A percentile compares a stretch with the other conserved stretches of the same genome.
These are phyloP conservation scores for Alternaria novae-zelandiae DNA, from an alignment of 2,329 filamentous ascomycete species.

Conservation along the genomic window DNA sequence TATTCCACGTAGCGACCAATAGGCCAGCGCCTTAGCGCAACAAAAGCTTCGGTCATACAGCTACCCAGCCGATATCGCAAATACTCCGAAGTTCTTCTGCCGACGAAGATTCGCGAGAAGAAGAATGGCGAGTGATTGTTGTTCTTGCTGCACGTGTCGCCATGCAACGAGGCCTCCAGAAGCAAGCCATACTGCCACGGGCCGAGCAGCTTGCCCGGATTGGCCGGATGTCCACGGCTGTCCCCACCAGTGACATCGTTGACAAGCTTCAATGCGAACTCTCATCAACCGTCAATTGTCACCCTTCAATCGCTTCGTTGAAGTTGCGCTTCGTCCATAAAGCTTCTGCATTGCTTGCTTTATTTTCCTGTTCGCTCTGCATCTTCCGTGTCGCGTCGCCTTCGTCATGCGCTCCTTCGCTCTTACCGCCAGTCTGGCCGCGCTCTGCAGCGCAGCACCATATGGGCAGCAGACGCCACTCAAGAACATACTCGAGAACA, in stretches of 20 bases:
- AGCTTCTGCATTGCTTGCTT: neutral
- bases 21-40: neutral
- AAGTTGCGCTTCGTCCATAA: neutral
- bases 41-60: neutral
- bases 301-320: slow-evolving; percentile 3
- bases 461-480: slow-evolving; percentile 52
- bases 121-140: neutral
- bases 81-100: neutral
- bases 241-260: slow-evolving; percentile 30
- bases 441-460: slow-evolving; percentile 33
- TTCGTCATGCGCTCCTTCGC: slow-evolving; percentile 28
- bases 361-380: neutral
- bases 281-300: slow-evolving; percentile 12
- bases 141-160: neutral
- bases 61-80: neutral
- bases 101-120: neutral
- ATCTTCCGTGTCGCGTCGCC: neutral
- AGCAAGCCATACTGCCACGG: slow-evolving; percentile 11
- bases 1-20: neutral
- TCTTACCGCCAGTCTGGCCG: slow-evolving; percentile 22
- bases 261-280: slow-evolving; percentile 14
- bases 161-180: neutral
- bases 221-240: slow-evolving; percentile 25
- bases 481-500: slow-evolving; percentile 63
- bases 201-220: slow-evolving; percentile 16